Conservation (phyloP, 805 yeast genomes). For the Myxozyma neotropica region DNA sequence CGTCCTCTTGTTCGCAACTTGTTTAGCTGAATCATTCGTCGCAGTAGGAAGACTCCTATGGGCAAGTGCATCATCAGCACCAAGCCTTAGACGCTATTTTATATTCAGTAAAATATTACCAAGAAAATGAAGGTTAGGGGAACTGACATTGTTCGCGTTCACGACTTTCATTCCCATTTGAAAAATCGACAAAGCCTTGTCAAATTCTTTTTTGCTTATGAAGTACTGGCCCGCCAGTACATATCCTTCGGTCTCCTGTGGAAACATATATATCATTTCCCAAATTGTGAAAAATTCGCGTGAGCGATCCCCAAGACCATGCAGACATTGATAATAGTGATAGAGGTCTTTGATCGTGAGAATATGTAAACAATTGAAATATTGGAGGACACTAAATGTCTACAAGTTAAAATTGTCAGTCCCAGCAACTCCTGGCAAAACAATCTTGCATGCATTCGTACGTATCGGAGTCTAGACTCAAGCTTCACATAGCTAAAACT, state of each 20-base stretch:
- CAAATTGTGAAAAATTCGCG: background rate
- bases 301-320: background rate
- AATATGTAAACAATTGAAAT: background rate
- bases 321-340: slow-evolving; percentile 2
- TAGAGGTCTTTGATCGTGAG: slow-evolving; percentile 1
- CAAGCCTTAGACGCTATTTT: too few relatives aligned
- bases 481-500: slow-evolving; percentile 4
- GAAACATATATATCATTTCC: slow-evolving; percentile 12
- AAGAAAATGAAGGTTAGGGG: too few relatives aligned
- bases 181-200: background rate
- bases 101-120: too few relatives aligned
- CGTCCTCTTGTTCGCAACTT: background rate
- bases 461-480: background rate
- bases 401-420: background rate
- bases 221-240: slow-evolving; percentile 1
- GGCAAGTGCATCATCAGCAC: too few relatives aligned
- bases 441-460: background rate
- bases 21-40: background rate
- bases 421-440: background rate
- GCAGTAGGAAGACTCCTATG: too few relatives aligned
- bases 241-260: slow-evolving; percentile 4
- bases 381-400: slow-evolving; percentile 10
- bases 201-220: background rate
- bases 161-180: background rate
- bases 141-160: background rate